phyloP scores from a whole-genome alignment of 2,329 filamentous ascomycete species.

The Colletotrichum scovillei region DNA sequence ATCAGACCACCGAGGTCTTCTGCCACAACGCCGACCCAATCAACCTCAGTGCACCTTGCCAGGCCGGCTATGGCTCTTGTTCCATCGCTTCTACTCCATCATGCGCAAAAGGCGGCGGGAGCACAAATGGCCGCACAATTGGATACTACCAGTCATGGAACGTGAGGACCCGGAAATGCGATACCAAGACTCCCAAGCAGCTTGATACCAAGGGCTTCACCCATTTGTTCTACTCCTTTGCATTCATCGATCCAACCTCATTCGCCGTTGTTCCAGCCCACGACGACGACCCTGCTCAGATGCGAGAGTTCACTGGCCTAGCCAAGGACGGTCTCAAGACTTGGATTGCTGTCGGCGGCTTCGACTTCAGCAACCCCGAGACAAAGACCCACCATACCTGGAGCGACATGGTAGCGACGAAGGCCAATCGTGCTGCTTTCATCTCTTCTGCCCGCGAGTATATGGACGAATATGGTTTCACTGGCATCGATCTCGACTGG shows the following conservation, averaged over 20 bases:
- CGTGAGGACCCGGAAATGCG: not conserved
- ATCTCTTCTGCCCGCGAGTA: not conserved
- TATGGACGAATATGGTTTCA: conserved; percentile 34
- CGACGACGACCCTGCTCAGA: not conserved
- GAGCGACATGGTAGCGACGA: not conserved
- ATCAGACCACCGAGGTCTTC: too few species aligned
- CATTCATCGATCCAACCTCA: not conserved
- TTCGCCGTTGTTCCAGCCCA: not conserved
- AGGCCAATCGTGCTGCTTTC: not conserved
- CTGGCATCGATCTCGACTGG: too few species aligned
- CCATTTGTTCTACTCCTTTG: not conserved
- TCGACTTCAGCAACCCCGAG: not conserved
- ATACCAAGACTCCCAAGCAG: not conserved
- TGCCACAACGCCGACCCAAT: too few species aligned
- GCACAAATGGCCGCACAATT: too few species aligned
- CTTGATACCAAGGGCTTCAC: not conserved
- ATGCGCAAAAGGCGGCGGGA: too few species aligned
- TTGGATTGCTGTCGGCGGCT: not conserved
- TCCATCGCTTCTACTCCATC: too few species aligned
- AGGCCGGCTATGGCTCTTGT: too few species aligned
- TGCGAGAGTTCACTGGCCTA: not conserved
- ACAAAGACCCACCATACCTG: conserved; percentile 2
- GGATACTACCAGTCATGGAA: too few species aligned
- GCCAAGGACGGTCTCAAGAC: not conserved
- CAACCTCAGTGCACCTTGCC: too few species aligned